Base-by-base conservation (phyloP, 768 basidiomycete species). In the Hericium coralloides region DNA sequence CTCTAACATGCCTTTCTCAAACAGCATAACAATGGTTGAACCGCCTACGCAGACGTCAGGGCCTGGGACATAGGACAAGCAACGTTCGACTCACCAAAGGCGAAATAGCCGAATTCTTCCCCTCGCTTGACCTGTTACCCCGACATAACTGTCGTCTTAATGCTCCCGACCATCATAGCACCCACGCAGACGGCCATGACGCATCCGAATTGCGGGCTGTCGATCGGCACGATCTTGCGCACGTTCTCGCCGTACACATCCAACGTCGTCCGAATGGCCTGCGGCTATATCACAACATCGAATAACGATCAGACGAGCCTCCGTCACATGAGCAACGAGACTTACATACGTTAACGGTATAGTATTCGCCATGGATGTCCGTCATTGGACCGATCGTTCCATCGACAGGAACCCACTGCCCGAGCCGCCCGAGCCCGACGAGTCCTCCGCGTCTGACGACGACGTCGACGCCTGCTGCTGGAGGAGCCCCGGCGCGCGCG, bases 221-320 rank as follows among this genome's bases (percentile, higher is more conserved):
- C 85, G 55, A 98, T 95, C 2, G 91, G 90, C 7, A 95, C 89
- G 38, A 99, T 84, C 75, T 93, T 93, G 23, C 97, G 78, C 5
- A 79, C 88, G 63, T 99, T 99, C 72, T 98, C 95, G 18, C 93
- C 92, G 64, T 94, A 98, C 12, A 98, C 92, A 61, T 97, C 92
- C 12, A 97, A 72, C 8, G 85, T 79, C 1, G 92, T 91, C 3
- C 95, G 81, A 60, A 99, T 89, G 0, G 95, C 95, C 79, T 98
- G 90, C 1, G 95, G 92, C 86, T 93, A 26, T 12, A 36, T 31
- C 20, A 31, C 49, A 50, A 36, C 23, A n/a, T n/a, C n/a, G n/a
- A n/a, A n/a, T n/a, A 4, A 12, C 8, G 7, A 8, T 18, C 48
- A 23, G n/a, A 51, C 49, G 31, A 4, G 14, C 49, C 12, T 18